Evolutionary conservation across 345 rosid species (phyloP), one percentile per base, ranked within the genome.

Genomic region (Clausena lansium): DNA sequence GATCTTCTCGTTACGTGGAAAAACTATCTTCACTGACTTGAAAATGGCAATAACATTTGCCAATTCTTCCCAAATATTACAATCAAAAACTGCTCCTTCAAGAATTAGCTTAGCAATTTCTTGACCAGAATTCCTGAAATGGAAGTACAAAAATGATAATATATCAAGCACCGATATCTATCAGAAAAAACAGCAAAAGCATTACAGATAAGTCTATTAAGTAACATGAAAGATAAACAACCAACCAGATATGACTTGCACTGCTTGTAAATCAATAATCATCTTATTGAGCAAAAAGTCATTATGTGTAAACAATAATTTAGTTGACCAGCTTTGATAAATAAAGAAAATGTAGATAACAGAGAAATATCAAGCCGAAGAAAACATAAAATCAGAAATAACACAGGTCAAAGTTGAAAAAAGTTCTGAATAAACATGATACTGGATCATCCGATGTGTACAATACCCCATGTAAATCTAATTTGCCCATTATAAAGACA

Each of bases 1-100:
- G 80, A 83, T 86, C 80, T 82, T 88, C 84, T 86, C 78, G 73
- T 84, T 79, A 70, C 41, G 85, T 74, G 95, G 88, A 84, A 84
- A 79, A 76, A 85, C 82, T 76, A 93, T 80, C 83, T 83, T 83
- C 73, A 88, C 88, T 76, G 93, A 88, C 41, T 81, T 77, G 55
- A 89, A 55, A 75, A 78, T 79, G 75, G 81, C 76, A 82, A 65
- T 58, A 66, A 89, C 58, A 50, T 86, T 72, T 64, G 89, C 88
- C 66, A 85, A 84, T 70, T 88, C 91, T 83, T 91, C 89, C 87
- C 91, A 85, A 67, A 93, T 80, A 79, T 91, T 88, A 83, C 89
- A 88, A 70, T 90, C 92, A 72, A 93, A 77, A 81, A 81, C 75
- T n/a, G 82, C 78, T 52, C 84, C 91, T 77, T 84, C 79, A 72